Evolutionary conservation across 2,329 filamentous ascomycete species (phyloP), one percentile per base, ranked within the genome.

Genomic region (Sarocladiaceae sp.): DNA sequence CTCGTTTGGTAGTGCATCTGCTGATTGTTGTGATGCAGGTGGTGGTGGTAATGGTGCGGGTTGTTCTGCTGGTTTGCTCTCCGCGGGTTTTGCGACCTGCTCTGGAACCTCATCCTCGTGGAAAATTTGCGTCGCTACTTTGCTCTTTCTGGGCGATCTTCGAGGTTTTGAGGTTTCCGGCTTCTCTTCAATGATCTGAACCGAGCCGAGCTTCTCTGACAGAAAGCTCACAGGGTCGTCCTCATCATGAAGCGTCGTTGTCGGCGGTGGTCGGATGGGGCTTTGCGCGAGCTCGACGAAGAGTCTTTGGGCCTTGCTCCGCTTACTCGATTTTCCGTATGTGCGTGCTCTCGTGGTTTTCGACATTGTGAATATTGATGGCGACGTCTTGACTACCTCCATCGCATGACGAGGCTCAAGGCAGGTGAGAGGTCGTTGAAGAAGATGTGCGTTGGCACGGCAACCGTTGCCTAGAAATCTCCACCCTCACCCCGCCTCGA

Each of bases 261-360:
- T 45, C 18, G 33, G 19, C 31, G 53, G 52, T 34, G 51, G 58
- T 39, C 70, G 67, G 42, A 68, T 48, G 3, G 75, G 75, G 34
- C 69, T 76, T 46, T 68, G 67, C 1, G 74, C 72, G 7, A 78
- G 57, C 51, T 76, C 71, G 16, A 68, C 68, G 50, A 78, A 76
- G 34, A 75, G 58, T 18, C 70, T 64, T 33, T 73, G 66, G 15
- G 67, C 63, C 47, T 65, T 73, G 20, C 69, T 62, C 34, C 69
- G 68, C 47, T 65, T 73, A 23, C 64, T 62, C 34, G 63, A 62
- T 48, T 72, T 76, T 47, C 75, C 76, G 60, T 78, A 79, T 46
- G 67, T 73, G 3, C 72, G 69, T 9, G 64, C 53, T 15, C 65
- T 56, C 3, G 62, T 58, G 41, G 24, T 19, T 43, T 33, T 33